A percentile compares a stretch with the other conserved stretches of the same genome.
phyloP scores from a whole-genome alignment of 129 eudicot genomes.

The Smallanthus sonchifolius region DNA sequence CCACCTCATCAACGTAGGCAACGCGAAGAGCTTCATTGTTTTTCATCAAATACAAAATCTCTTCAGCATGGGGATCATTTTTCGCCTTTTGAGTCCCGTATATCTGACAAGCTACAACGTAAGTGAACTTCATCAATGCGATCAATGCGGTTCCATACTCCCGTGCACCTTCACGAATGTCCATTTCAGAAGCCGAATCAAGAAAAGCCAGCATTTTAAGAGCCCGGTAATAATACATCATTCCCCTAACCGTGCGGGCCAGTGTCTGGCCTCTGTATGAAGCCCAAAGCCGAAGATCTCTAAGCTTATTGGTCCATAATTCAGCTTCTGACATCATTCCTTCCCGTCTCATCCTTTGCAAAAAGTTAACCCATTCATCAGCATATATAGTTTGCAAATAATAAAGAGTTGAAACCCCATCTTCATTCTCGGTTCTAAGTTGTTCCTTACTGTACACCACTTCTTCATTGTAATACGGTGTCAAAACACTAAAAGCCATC shows the following conservation, averaged over 20 bases:
- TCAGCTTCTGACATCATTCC: slow-evolving; percentile 62
- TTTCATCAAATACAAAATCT: slow-evolving; percentile 77
- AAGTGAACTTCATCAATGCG: slow-evolving; percentile 95
- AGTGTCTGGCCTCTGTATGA: slow-evolving; percentile 96
- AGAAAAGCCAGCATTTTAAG: slow-evolving; percentile 90
- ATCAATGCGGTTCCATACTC: slow-evolving; percentile 75
- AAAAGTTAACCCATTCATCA: slow-evolving; percentile 86
- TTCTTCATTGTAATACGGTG: slow-evolving; percentile 94
- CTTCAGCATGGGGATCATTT: slow-evolving; percentile 86
- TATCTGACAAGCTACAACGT: slow-evolving; percentile 95
- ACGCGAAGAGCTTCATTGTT: slow-evolving; percentile 89
- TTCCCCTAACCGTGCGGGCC: slow-evolving; percentile 90
- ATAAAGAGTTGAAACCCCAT: slow-evolving; percentile 83
- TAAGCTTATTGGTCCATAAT: slow-evolving; percentile 46
- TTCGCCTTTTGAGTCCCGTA: slow-evolving; percentile 92
- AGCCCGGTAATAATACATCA: slow-evolving; percentile 97
- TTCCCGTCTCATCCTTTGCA: slow-evolving; percentile 79
- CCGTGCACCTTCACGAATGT: slow-evolving; percentile 73
- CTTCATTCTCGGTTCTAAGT: slow-evolving; percentile 85
- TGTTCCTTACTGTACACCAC: slow-evolving; percentile 81
- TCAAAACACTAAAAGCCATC: slow-evolving; percentile 94
- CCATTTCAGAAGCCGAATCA: slow-evolving; percentile 98
- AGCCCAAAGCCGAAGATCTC: slow-evolving; percentile 92
- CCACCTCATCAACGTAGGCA: slow-evolving; percentile 94
- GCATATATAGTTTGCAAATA: slow-evolving; percentile 85